Base-by-base conservation (phyloP, 2,329 filamentous ascomycete species). In the Nemania sp. region DNA sequence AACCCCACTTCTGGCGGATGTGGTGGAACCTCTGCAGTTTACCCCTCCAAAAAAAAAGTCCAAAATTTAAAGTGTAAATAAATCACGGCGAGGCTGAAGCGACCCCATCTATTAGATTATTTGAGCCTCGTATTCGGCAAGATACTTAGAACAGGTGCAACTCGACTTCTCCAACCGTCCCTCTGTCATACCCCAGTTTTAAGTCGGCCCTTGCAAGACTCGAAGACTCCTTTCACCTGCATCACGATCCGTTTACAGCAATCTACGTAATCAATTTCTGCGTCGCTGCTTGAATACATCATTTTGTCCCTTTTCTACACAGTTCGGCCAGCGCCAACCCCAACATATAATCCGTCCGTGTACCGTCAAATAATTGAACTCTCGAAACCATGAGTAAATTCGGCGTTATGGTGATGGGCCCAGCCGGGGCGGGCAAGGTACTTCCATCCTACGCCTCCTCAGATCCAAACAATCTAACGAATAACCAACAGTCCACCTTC, bases 361-460 rank as follows among this genome's bases (percentile, higher is more conserved):
- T 35, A 35, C 29, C 29, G 8, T 32, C 29, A 4, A 32, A 5
- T 8, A 32, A 32, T 32, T 8, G 29, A 5, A 32, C 29, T 5
- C 4, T 41, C 38, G 38, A 18, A 45, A 83, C 67, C 72, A 97
- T 97, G 93, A 95, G 92, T 82, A 97, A 98, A 82, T 98, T 94
- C 79, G 96, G 96, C 61, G 90, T 93, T 72, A 90, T 98, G 82
- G 91, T 98, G 69, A 97, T 98, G 92, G 96, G 96, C 79, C 96
- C 95, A 68, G 95, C 96, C 22, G 96, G 94, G 73, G 94, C 94
- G 24, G 96, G 96, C 82, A 99, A 97, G 87, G 90, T 91, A 81
- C 72, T 32, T 8, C 8, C 8, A 32, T 32, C 29, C 8, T 32
- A 32, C 8, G 29, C 5, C 53, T 18, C 29, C 27, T n/a, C 5